Evolutionary conservation across 2,329 filamentous ascomycete genomes (phyloP), one percentile per base, ranked within the genome.

Genomic region (Diplodia sapinea): DNA sequence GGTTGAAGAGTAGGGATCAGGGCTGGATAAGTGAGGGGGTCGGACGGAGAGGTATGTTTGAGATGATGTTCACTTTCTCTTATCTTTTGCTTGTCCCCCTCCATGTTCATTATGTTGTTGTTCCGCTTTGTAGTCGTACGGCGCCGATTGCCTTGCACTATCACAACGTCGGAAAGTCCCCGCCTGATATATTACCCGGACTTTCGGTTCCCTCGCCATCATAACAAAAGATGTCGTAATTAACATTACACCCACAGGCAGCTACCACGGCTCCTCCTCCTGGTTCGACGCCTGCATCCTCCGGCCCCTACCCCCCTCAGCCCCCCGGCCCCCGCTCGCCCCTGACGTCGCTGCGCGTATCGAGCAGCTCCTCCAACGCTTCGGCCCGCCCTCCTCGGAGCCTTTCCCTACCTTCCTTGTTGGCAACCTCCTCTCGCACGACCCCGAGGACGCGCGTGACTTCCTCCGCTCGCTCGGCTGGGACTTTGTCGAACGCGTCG

Each of bases 251-350:
- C 23, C 23, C 26, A 12, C 43, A 57, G 72, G 69, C 20, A 73
- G 74, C 0, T 78, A 71, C 63, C 57, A 69, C 12, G 76, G 74
- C 4, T 75, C 74, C 2, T 77, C 47, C 33, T 62, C 75, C 3
- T 78, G 76, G 76, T 66, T 76, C 8, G 76, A 78, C 36, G 70
- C 72, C 1, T 76, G 74, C 8, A 76, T 78, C 15, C 40, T 77
- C 7, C 72, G 75, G 11, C 70, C 69, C 1, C 75, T 77, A 8
- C 36, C 75, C 7, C 70, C 74, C 23, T 63, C 59, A 1, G 33
- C 26, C n/a, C 47, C 59, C 0, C 59, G 59, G 4, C 59, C 47
- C 8, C 43, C 59, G 13, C 40, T 63, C n/a, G 23, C 29, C 6
- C 70, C 69, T 2, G 49, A 70, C 2, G 68, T 71, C 11, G 49